Percentiles rank a stretch among this genome's conserved stretches.
phyloP scores from a whole-genome alignment of 129 eudicot genomes.

The Dittrichia graveolens region DNA sequence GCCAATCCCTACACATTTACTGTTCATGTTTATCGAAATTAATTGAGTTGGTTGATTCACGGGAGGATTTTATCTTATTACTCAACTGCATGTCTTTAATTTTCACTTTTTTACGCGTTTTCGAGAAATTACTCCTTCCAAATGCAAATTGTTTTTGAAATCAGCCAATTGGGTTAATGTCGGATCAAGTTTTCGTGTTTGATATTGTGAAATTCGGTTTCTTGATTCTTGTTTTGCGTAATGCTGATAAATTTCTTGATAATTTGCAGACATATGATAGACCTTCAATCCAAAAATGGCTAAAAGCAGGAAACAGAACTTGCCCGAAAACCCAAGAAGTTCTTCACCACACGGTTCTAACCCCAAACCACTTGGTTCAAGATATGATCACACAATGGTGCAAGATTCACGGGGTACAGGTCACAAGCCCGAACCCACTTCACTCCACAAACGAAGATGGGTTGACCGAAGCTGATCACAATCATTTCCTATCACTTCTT shows the following conservation, averaged over 20 bases:
- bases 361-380: constrained; percentile 71
- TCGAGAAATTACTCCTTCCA: too few relatives aligned
- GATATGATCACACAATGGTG: constrained; percentile 85
- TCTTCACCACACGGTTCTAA: constrained; percentile 67
- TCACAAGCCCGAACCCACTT: constrained; percentile 46
- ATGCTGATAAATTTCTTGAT: constrained; percentile 17
- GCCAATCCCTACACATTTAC: background rate
- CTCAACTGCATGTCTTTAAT: constrained; percentile 11
- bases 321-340: constrained; percentile 84
- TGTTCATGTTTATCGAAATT: background rate
- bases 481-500: constrained; percentile 51
- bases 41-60: constrained; percentile 1
- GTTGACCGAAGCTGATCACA: constrained; percentile 50
- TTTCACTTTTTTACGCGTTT: background rate
- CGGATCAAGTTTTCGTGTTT: background rate
- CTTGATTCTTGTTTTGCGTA: background rate
- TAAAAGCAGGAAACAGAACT: constrained; percentile 69
- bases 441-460: constrained; percentile 45
- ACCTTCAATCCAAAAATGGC: constrained; percentile 78
- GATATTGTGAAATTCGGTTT: background rate
- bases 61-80: background rate
- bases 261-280: constrained; percentile 81
- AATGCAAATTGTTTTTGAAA: too few relatives aligned
- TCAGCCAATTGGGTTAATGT: too few relatives aligned
- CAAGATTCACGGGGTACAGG: constrained; percentile 51